These are phyloP conservation scores for Cryptomeria japonica DNA, from an alignment of 75 land plant genomes.

Conservation along the genomic window DNA sequence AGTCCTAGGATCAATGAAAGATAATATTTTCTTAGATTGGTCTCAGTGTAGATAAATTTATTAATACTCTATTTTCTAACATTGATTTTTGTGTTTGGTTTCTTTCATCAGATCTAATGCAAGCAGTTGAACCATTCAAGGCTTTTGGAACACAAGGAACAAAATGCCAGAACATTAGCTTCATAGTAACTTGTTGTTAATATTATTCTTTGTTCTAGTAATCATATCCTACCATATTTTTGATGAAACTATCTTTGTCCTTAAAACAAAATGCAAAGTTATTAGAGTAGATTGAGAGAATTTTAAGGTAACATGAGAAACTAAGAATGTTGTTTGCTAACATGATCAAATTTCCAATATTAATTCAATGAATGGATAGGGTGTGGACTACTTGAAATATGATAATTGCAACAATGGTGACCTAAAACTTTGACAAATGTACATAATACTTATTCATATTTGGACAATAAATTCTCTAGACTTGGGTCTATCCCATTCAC, in stretches of 20 bases:
- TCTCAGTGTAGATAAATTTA: too few species aligned
- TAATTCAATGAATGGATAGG: slow-evolving; percentile 18
- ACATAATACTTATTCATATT: background rate
- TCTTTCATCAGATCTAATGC: slow-evolving; percentile 14
- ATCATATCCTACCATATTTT: background rate
- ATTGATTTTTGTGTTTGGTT: background rate
- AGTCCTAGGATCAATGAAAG: too few species aligned
- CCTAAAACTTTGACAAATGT: slow-evolving; percentile 28
- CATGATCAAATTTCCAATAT: background rate
- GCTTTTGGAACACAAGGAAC: slow-evolving; percentile 47
- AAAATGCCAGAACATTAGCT: slow-evolving; percentile 64
- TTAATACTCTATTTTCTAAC: too few species aligned
- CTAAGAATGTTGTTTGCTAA: background rate
- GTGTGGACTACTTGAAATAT: slow-evolving; percentile 48
- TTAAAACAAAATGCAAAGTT: too few species aligned
- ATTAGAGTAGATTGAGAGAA: too few species aligned
- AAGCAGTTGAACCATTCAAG: slow-evolving; percentile 43
- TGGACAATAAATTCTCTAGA: background rate
- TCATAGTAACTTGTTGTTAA: slow-evolving; percentile 29
- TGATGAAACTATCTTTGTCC: too few species aligned
- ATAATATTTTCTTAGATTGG: too few species aligned
- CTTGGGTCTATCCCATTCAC: background rate
- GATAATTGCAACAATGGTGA: slow-evolving; percentile 40
- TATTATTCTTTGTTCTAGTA: background rate
- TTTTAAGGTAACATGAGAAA: too few species aligned